Percentiles rank a stretch among this genome's conserved stretches.
phyloP scores from a whole-genome alignment of 805 yeast genomes.

The Lachancea cidri region DNA sequence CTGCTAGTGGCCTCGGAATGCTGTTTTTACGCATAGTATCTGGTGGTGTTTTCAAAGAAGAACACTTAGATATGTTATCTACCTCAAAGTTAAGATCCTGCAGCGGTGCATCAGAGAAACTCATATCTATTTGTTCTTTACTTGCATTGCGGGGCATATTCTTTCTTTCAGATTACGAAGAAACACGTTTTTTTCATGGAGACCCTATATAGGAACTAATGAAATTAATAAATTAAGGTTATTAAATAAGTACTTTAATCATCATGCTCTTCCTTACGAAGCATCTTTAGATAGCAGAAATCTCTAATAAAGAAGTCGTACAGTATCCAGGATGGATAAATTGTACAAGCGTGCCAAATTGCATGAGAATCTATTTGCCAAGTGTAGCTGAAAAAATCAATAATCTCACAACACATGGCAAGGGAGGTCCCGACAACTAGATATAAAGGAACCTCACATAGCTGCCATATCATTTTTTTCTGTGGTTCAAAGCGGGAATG shows the following conservation, averaged over 20 bases:
- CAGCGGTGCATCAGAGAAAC: too few species aligned
- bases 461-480: conserved; percentile 12
- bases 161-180: too few species aligned
- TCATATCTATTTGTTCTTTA: too few species aligned
- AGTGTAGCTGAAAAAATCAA: conserved; percentile 75
- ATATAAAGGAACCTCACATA: conserved; percentile 44
- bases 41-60: background rate
- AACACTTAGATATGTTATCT: background rate
- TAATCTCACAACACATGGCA: conserved; percentile 87
- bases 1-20: conserved; percentile 28
- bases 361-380: conserved; percentile 86
- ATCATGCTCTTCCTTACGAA: too few species aligned
- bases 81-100: background rate
- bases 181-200: too few species aligned
- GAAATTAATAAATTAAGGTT: too few species aligned
- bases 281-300: conserved; percentile 19
- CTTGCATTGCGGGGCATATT: too few species aligned
- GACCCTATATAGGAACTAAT: too few species aligned
- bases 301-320: conserved; percentile 55
- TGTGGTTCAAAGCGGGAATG: conserved; percentile 5
- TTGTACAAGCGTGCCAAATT: conserved; percentile 87
- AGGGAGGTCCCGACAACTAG: conserved; percentile 48
- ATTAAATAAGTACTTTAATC: too few species aligned
- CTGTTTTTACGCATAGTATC: conserved; percentile 2
- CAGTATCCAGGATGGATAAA: conserved; percentile 73